Percentiles rank a stretch among this genome's conserved stretches.
Conservation (phyloP, 495 filamentous ascomycete genomes). For the Pyrenopolyporus hunteri region DNA sequence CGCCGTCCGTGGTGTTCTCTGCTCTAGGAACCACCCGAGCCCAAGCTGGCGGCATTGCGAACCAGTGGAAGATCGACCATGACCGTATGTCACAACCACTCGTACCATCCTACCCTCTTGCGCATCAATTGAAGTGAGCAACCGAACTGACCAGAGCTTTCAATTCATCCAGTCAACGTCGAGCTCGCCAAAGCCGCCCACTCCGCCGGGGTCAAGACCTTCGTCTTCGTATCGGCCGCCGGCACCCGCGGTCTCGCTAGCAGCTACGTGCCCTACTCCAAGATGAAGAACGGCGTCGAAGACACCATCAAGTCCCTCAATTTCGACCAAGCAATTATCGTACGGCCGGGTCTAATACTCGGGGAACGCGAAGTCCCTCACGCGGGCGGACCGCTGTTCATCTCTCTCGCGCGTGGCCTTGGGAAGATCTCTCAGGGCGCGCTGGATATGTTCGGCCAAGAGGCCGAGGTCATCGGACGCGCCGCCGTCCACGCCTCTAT, state of each 20-base stretch:
- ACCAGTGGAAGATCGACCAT: constrained; percentile 79
- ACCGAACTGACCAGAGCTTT: neutral
- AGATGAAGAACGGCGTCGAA: constrained; percentile 85
- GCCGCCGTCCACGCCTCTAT: constrained; percentile 69
- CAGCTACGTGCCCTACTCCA: constrained; percentile 57
- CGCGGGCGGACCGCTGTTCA: constrained; percentile 53
- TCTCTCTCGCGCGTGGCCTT: constrained; percentile 58
- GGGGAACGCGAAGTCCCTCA: constrained; percentile 68
- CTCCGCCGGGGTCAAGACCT: constrained; percentile 66
- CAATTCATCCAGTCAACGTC: constrained; percentile 58
- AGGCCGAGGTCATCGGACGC: constrained; percentile 73
- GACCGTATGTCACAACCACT: constrained; percentile 48
- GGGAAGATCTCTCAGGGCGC: constrained; percentile 52
- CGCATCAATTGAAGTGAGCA: neutral
- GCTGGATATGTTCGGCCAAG: constrained; percentile 74
- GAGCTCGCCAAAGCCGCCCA: constrained; percentile 70
- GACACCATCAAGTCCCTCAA: constrained; percentile 71
- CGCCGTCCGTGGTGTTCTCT: constrained; percentile 67
- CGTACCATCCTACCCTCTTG: neutral
- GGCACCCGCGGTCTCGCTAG: constrained; percentile 51
- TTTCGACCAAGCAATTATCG: constrained; percentile 75
- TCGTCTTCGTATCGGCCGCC: constrained; percentile 68
- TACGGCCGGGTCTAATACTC: constrained; percentile 77
- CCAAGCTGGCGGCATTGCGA: constrained; percentile 69
- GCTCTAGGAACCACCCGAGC: constrained; percentile 70